Conservation (phyloP, 2,329 filamentous ascomycete genomes). For the Neonectria magnoliae region DNA sequence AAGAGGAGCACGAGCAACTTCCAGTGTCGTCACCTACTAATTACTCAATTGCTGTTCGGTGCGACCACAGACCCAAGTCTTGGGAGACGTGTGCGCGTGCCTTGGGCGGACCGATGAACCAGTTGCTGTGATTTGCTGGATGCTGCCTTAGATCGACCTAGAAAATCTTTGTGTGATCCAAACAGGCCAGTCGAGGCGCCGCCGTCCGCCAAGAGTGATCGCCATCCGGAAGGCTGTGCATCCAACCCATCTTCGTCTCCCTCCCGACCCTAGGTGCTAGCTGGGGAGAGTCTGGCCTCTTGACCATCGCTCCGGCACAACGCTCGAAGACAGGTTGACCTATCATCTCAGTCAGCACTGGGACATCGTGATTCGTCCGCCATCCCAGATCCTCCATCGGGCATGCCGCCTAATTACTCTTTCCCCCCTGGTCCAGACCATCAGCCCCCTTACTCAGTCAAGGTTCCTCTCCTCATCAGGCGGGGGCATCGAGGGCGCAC, state of each 20-base stretch:
- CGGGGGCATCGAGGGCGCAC: constrained; percentile 2
- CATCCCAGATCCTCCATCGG: constrained; percentile 5
- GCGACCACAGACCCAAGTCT: constrained; percentile 12
- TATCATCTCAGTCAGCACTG: not conserved
- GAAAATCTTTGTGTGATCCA: not conserved
- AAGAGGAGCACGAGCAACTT: too few relatives aligned
- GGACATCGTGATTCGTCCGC: not conserved
- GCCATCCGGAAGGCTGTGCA: constrained; percentile 1
- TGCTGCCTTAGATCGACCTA: constrained; percentile 1
- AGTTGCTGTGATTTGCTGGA: constrained; percentile 6
- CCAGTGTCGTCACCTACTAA: too few relatives aligned
- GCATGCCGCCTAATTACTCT: not conserved
- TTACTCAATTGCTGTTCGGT: not conserved
- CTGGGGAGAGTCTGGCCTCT: not conserved
- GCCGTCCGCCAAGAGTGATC: constrained; percentile 16
- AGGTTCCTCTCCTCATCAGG: not conserved
- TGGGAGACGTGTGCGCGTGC: constrained; percentile 7
- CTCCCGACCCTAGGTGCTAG: not conserved
- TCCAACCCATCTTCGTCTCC: not conserved
- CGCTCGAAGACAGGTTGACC: not conserved
- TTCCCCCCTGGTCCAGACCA: not conserved
- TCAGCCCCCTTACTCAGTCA: constrained; percentile 14
- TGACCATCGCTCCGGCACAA: not conserved
- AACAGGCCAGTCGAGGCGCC: constrained; percentile 11
- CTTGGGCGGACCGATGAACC: constrained; percentile 12